Percentiles rank a stretch among this genome's conserved stretches.
Evolutionary conservation across 2,329 filamentous ascomycete genomes (phyloP).

Genomic region (Aureobasidium sp.): DNA sequence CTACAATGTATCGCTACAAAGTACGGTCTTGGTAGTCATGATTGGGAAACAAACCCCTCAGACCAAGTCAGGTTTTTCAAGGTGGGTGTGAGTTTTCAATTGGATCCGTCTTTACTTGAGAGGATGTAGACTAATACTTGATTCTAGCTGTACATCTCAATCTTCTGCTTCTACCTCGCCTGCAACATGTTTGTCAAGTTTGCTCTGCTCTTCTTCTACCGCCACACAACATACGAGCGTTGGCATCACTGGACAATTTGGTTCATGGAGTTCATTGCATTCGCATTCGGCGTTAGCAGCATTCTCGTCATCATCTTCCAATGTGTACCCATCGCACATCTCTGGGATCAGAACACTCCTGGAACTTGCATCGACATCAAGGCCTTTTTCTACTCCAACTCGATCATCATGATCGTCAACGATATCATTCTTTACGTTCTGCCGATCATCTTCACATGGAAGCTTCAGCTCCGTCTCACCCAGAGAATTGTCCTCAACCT

Average conservation of each 20-base stretch:
- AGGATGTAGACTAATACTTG: neutral
- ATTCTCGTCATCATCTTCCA: conserved; percentile 32
- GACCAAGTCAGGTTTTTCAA: conserved; percentile 16
- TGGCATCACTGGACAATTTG: conserved; percentile 26
- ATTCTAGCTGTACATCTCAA: conserved; percentile 23
- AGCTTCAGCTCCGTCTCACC: conserved; percentile 27
- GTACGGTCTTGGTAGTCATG: conserved; percentile 18
- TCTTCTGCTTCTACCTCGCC: conserved; percentile 34
- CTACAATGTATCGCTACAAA: conserved; percentile 19
- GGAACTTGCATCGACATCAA: conserved; percentile 32
- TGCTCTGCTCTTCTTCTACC: conserved; percentile 35
- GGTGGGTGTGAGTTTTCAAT: conserved; percentile 17
- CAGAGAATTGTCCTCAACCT: conserved; percentile 32
- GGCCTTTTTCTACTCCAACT: conserved; percentile 30
- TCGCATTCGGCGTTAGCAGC: conserved; percentile 30
- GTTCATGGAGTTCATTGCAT: conserved; percentile 30
- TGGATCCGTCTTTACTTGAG: neutral
- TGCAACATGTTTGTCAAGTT: conserved; percentile 37
- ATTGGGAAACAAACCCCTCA: neutral
- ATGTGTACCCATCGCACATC: conserved; percentile 31
- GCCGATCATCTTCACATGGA: conserved; percentile 34
- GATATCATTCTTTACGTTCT: conserved; percentile 34
- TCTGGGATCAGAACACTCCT: conserved; percentile 25
- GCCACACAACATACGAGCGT: conserved; percentile 29
- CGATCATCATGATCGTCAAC: conserved; percentile 33